Percentiles rank a stretch among this genome's conserved stretches.
Evolutionary conservation across 345 rosid genomes (phyloP).

Genomic region (Anacardium occidentale): DNA sequence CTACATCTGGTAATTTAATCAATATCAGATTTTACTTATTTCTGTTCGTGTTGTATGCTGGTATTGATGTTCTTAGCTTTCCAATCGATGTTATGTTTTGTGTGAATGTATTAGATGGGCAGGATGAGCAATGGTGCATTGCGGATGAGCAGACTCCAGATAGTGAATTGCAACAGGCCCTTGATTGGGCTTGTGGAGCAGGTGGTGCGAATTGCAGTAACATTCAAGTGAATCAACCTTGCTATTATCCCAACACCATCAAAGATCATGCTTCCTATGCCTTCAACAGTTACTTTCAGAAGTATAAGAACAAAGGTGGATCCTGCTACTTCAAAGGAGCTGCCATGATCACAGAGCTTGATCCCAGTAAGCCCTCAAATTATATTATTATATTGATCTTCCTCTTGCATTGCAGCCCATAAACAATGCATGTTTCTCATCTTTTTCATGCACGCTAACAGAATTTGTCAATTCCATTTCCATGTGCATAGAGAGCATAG

Average conservation of each 20-base stretch:
- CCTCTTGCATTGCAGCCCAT: neutral
- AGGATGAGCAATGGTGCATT: slow-evolving; percentile 73
- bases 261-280: slow-evolving; percentile 75
- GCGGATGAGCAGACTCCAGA: slow-evolving; percentile 78
- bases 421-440: neutral
- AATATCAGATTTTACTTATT: neutral
- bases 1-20: slow-evolving; percentile 36
- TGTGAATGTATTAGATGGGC: slow-evolving; percentile 34
- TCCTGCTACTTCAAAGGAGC: slow-evolving; percentile 83
- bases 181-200: slow-evolving; percentile 70
- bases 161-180: slow-evolving; percentile 52
- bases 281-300: slow-evolving; percentile 74
- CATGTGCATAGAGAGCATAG: slow-evolving; percentile 21
- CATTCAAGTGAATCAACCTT: slow-evolving; percentile 57
- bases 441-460: neutral
- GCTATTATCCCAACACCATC: slow-evolving; percentile 67
- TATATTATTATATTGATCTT: neutral
- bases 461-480: neutral
- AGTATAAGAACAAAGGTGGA: slow-evolving; percentile 57
- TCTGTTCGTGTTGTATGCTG: neutral
- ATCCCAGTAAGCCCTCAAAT: slow-evolving; percentile 57
- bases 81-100: neutral
- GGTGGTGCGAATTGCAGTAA: slow-evolving; percentile 65
- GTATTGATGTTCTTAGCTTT: neutral
- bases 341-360: slow-evolving; percentile 64